A percentile compares a stretch with the other conserved stretches of the same genome.
Conservation (phyloP, 257 asterid species). For the Rauvolfia tetraphylla region DNA sequence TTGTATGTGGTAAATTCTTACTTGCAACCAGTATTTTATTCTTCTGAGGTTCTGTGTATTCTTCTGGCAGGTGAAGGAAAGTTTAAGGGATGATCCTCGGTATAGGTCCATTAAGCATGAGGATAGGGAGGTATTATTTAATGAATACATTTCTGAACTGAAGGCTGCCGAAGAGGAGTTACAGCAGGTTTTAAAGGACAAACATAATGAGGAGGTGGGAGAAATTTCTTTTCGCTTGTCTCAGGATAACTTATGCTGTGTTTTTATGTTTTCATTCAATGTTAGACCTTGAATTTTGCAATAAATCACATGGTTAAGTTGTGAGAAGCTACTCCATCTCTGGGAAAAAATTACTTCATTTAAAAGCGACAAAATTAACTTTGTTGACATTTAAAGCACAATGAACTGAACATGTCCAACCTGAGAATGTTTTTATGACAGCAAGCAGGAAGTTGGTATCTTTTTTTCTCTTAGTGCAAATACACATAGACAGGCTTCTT, state of each 20-base stretch:
- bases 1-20: neutral
- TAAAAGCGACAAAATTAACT: neutral
- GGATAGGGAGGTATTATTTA: slow-evolving; percentile 75
- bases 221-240: slow-evolving; percentile 7
- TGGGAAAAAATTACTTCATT: neutral
- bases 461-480: neutral
- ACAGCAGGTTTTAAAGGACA: slow-evolving; percentile 51
- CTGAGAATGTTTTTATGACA: neutral
- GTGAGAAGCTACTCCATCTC: neutral
- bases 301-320: neutral
- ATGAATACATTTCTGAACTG: slow-evolving; percentile 65
- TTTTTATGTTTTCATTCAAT: neutral
- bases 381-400: neutral
- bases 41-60: slow-evolving; percentile 13
- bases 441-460: neutral
- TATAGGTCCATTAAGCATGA: slow-evolving; percentile 86
- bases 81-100: slow-evolving; percentile 74
- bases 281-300: neutral
- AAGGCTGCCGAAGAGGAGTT: slow-evolving; percentile 74
- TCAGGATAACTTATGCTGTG: slow-evolving; percentile 9
- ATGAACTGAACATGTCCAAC: neutral
- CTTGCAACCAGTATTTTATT: slow-evolving; percentile 1
- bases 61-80: slow-evolving; percentile 74
- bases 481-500: neutral
- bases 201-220: slow-evolving; percentile 75